These are phyloP conservation scores for Talaromyces wortmannii DNA, from an alignment of 495 filamentous ascomycete genomes.

Conservation along the genomic window DNA sequence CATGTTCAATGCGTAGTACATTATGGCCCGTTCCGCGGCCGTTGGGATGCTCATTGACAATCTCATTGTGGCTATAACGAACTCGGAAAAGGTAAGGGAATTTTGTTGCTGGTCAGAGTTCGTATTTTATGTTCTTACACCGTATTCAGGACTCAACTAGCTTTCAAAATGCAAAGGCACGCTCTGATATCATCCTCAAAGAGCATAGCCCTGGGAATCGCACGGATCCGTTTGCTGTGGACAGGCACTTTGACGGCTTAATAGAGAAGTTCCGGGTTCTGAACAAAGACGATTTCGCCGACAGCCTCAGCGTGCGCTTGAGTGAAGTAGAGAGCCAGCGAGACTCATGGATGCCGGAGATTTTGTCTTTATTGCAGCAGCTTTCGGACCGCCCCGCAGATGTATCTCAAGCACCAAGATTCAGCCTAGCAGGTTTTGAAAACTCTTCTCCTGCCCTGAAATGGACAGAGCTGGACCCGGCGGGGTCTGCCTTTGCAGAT, in stretches of 20 bases:
- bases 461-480: constrained; percentile 69
- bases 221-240: constrained; percentile 84
- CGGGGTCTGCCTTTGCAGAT: constrained; percentile 63
- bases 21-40: constrained; percentile 43
- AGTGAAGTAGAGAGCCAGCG: constrained; percentile 45
- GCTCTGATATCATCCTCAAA: constrained; percentile 22
- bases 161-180: constrained; percentile 18
- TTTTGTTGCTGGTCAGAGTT: constrained; percentile 21
- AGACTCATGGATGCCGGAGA: constrained; percentile 65
- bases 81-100: constrained; percentile 24
- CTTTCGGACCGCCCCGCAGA: constrained; percentile 72
- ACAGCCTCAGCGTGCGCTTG: constrained; percentile 61
- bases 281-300: constrained; percentile 72
- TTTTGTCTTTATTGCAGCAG: constrained; percentile 70
- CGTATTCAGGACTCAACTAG: constrained; percentile 22
- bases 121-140: constrained; percentile 35
- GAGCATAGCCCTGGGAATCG: constrained; percentile 56
- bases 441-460: constrained; percentile 26
- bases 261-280: constrained; percentile 83
- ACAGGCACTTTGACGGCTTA: constrained; percentile 64
- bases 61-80: constrained; percentile 24
- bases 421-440: constrained; percentile 53
- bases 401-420: constrained; percentile 3
- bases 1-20: background rate
- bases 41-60: constrained; percentile 27